Percentiles rank a stretch among this genome's conserved stretches.
Evolutionary conservation across 257 asterid species (phyloP).

Genomic region (Osmanthus fragrans): DNA sequence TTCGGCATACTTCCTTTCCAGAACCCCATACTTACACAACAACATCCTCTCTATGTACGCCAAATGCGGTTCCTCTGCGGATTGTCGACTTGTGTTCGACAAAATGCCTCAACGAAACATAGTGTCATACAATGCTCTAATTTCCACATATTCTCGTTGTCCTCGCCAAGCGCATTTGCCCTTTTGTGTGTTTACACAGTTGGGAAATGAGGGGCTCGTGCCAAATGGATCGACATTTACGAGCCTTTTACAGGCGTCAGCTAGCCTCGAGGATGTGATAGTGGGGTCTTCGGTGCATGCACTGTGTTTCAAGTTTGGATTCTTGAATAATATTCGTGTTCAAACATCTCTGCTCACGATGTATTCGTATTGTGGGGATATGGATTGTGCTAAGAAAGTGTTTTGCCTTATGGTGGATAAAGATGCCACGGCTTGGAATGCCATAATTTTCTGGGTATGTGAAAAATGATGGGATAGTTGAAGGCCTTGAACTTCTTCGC

Average conservation of each 20-base stretch:
- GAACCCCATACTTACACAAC: conserved; percentile 56
- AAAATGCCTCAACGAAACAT: conserved; percentile 69
- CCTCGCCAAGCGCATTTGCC: conserved; percentile 37
- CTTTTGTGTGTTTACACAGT: conserved; percentile 36
- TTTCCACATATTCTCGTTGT: conserved; percentile 63
- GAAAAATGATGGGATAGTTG: conserved; percentile 50
- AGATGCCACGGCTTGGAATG: conserved; percentile 73
- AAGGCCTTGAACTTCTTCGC: conserved; percentile 44
- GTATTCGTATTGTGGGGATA: conserved; percentile 58
- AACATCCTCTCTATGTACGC: conserved; percentile 75
- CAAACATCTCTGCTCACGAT: conserved; percentile 72
- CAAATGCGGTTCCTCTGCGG: conserved; percentile 56
- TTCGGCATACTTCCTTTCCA: conserved; percentile 22
- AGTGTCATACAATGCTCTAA: conserved; percentile 70
- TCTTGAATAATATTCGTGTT: conserved; percentile 43
- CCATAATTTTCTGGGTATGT: conserved; percentile 51
- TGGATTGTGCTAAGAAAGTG: conserved; percentile 47
- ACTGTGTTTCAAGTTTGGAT: conserved; percentile 52
- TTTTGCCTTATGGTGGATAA: conserved; percentile 46
- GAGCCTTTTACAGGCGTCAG: conserved; percentile 70
- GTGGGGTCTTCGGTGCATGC: conserved; percentile 57
- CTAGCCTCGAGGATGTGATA: conserved; percentile 37
- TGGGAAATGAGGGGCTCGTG: conserved; percentile 39
- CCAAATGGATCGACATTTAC: conserved; percentile 69
- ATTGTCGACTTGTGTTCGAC: conserved; percentile 68